Conservation (phyloP, 2,329 filamentous ascomycete species). For the Xylariaceae sp. region DNA sequence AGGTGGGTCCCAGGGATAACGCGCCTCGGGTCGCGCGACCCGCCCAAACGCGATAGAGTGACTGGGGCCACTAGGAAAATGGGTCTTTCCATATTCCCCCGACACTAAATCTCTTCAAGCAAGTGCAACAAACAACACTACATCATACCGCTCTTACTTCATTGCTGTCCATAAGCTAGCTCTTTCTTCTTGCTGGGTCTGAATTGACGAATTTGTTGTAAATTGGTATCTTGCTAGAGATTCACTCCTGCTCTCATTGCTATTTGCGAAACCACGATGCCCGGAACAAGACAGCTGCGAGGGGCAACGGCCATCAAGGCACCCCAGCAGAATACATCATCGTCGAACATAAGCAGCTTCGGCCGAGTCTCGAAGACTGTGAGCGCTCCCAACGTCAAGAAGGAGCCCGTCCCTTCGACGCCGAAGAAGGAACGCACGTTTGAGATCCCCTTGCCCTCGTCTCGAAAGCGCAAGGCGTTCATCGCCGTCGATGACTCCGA, state of each 20-base stretch:
- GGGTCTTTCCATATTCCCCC: too few species aligned
- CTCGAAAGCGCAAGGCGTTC: slow-evolving; percentile 34
- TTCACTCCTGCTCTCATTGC: background rate
- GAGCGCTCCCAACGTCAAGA: slow-evolving; percentile 33
- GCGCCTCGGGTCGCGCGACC: background rate
- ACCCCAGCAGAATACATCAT: slow-evolving; percentile 29
- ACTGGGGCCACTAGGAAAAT: background rate
- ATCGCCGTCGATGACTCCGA: slow-evolving; percentile 28
- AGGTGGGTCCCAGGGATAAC: background rate
- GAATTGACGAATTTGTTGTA: too few species aligned
- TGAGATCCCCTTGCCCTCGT: slow-evolving; percentile 34
- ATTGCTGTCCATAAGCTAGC: too few species aligned
- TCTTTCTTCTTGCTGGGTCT: too few species aligned
- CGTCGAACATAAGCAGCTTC: slow-evolving; percentile 40
- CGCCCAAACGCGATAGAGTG: background rate
- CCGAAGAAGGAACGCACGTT: slow-evolving; percentile 42
- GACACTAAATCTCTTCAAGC: too few species aligned
- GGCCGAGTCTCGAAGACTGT: slow-evolving; percentile 43
- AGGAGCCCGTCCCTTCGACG: slow-evolving; percentile 27
- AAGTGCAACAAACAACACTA: too few species aligned
- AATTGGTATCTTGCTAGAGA: too few species aligned
- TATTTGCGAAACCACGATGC: slow-evolving; percentile 23
- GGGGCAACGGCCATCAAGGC: slow-evolving; percentile 21
- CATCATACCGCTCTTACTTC: too few species aligned
- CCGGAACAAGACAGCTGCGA: slow-evolving; percentile 29